Evolutionary conservation across 306 rosid species (phyloP), one percentile per base, ranked within the genome.

Genomic region (Dalbergia oliveri): DNA sequence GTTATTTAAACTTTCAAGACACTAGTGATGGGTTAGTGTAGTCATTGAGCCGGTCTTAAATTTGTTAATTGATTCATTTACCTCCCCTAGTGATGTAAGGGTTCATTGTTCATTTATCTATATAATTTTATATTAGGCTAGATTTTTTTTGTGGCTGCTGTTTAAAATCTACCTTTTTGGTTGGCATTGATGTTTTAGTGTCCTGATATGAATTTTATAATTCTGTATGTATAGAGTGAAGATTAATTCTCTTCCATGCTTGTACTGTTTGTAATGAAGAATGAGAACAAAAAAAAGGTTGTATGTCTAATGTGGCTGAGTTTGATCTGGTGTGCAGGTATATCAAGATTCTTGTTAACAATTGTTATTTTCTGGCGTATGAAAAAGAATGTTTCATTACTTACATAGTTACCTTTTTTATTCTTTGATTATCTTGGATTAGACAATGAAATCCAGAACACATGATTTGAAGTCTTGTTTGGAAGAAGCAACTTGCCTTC

Each of bases 321-420:
- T 94, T 94, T 84, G 94, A 92, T 91, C 84, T 89, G 77, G 97
- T 94, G 82, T 94, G 98, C 97, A 94, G 97, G 98, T 92, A 83
- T 49, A 54, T 79, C 82, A 76, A 69, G 54, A 77, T 83, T 72
- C 16, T 82, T 57, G 73, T 79, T 33, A 54, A 2, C 50, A 77
- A 59, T 62, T 77, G 5, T 82, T 83, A 35, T 75, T 23, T 76
- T 61, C 11, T 66, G 10, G 23, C 13, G 11, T 45, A 64, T 54
- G 61, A n/a, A 77, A 84, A 23, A 45, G 73, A 79, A 68, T 50
- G 74, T 66, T 9, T 67, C 16, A 60, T 63, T 50, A 16, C 53
- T 53, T 72, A 15, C 8, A 31, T 57, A 76, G 75, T 71, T 66
- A 31, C 14, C 45, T 79, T 71, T 84, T 54, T 77, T 57, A 58